Percentiles rank a stretch among this genome's conserved stretches.
phyloP scores from a whole-genome alignment of 176 grass and related monocot genomes.

The Raddia distichophylla region DNA sequence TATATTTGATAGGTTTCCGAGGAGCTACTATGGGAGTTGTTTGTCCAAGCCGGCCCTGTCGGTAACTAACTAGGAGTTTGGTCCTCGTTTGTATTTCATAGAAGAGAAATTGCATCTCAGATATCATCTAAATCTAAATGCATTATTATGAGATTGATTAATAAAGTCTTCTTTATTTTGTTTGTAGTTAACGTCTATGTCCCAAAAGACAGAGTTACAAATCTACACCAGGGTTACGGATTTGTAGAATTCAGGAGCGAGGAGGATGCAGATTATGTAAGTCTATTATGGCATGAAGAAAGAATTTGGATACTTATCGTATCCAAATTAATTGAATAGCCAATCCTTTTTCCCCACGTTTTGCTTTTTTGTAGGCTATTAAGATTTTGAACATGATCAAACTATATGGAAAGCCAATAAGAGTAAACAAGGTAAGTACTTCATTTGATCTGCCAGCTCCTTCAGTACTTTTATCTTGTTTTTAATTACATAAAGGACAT shows the following conservation, averaged over 20 bases:
- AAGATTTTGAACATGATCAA: slow-evolving; percentile 99
- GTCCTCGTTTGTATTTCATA: background rate
- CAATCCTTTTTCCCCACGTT: slow-evolving; percentile 18
- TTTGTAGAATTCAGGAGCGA: slow-evolving; percentile 98
- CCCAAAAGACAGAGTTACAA: slow-evolving; percentile 99
- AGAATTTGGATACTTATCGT: background rate
- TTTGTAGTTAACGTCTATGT: slow-evolving; percentile 99
- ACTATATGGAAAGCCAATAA: slow-evolving; percentile 98
- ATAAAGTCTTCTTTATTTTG: slow-evolving; percentile 1
- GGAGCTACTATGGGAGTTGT: slow-evolving; percentile 95
- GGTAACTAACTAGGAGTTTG: slow-evolving; percentile 72
- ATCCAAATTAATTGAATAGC: background rate
- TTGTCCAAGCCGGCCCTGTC: slow-evolving; percentile 96
- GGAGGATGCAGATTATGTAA: slow-evolving; percentile 98
- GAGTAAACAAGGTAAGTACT: slow-evolving; percentile 82
- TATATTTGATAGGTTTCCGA: slow-evolving; percentile 57
- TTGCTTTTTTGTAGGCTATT: slow-evolving; percentile 71
- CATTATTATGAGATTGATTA: slow-evolving; percentile 7
- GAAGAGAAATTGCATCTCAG: background rate
- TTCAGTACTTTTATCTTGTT: slow-evolving; percentile 22
- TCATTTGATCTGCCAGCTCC: slow-evolving; percentile 17
- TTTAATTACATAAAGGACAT: slow-evolving; percentile 17
- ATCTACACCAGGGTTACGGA: slow-evolving; percentile 99
- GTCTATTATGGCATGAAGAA: slow-evolving; percentile 15
- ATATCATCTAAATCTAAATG: background rate